Evolutionary conservation across 768 basidiomycete species (phyloP).

Genomic region (Psilocybe sp.): DNA sequence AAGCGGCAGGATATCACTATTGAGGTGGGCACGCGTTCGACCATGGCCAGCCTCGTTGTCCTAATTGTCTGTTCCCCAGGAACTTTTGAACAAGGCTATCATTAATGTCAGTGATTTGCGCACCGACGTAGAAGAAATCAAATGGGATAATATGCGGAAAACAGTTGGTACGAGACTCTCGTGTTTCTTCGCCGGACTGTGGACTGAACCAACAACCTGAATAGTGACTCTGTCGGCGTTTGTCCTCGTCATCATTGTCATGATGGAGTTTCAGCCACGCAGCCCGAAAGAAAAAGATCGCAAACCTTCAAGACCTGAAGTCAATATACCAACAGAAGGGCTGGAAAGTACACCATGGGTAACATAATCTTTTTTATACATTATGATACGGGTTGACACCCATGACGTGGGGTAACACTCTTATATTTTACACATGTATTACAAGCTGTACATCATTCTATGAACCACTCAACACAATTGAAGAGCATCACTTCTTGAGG

Average conservation of each 20-base stretch:
- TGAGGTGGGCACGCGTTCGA: constrained; percentile 48
- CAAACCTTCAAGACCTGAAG: constrained; percentile 23
- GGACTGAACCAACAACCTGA: not conserved
- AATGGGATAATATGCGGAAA: constrained; percentile 86
- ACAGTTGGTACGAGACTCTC: constrained; percentile 59
- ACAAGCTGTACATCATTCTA: constrained; percentile 28
- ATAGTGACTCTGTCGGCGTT: constrained; percentile 64
- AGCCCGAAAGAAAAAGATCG: constrained; percentile 27
- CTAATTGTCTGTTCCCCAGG: constrained; percentile 36
- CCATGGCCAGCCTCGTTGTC: not conserved
- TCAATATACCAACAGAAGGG: constrained; percentile 28
- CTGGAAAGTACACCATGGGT: constrained; percentile 31
- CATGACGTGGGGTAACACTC: constrained; percentile 18
- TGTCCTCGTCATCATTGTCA: constrained; percentile 63
- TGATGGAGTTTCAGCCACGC: constrained; percentile 61
- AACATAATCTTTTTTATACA: constrained; percentile 18
- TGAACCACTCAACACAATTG: constrained; percentile 13
- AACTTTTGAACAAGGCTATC: constrained; percentile 71
- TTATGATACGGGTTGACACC: not conserved
- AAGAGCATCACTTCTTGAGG: constrained; percentile 30
- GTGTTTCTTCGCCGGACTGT: not conserved
- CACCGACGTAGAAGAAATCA: constrained; percentile 79
- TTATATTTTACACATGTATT: constrained; percentile 40
- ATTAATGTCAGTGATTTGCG: constrained; percentile 75
- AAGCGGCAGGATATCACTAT: constrained; percentile 84